Percentiles rank a stretch among this genome's conserved stretches.
These are phyloP conservation scores for Leccinum disarticulatum DNA, from an alignment of 768 basidiomycete species.

Conservation along the genomic window DNA sequence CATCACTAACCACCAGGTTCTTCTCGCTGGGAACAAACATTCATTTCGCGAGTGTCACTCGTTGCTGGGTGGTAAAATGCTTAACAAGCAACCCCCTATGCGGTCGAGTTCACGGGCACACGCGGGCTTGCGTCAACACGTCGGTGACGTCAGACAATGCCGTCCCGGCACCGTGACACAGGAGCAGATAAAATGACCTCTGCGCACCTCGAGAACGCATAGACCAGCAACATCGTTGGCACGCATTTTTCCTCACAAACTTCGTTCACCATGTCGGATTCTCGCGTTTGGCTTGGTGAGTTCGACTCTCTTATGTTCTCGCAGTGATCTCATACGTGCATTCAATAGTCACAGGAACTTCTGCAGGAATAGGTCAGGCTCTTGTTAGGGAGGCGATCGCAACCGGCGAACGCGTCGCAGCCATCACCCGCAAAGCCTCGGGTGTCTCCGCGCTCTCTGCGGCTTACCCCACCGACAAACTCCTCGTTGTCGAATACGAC, in stretches of 20 bases:
- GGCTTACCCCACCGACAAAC: slow-evolving; percentile 17
- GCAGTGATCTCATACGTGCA: background rate
- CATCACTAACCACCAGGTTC: too few species aligned
- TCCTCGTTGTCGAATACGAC: slow-evolving; percentile 32
- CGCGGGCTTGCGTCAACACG: too few species aligned
- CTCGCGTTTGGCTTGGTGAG: slow-evolving; percentile 27
- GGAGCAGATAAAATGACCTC: slow-evolving; percentile 13
- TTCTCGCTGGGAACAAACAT: too few species aligned
- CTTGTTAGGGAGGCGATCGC: slow-evolving; percentile 28
- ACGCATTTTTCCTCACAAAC: background rate
- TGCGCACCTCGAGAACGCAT: background rate
- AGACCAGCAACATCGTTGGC: background rate
- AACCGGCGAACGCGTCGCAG: slow-evolving; percentile 30
- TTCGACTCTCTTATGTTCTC: background rate
- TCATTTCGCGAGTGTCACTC: too few species aligned
- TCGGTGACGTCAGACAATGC: background rate
- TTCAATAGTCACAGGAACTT: slow-evolving; percentile 41
- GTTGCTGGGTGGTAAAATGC: too few species aligned
- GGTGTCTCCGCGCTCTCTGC: slow-evolving; percentile 17
- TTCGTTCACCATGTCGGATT: slow-evolving; percentile 15
- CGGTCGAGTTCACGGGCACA: too few species aligned
- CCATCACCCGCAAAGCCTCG: slow-evolving; percentile 27
- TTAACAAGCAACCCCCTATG: too few species aligned
- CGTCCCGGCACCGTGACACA: too few species aligned
- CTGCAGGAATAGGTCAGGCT: slow-evolving; percentile 38